Percentiles rank a stretch among this genome's conserved stretches.
Evolutionary conservation across 139 green algal genomes (phyloP).

Genomic region (Chlamydomonas urium): DNA sequence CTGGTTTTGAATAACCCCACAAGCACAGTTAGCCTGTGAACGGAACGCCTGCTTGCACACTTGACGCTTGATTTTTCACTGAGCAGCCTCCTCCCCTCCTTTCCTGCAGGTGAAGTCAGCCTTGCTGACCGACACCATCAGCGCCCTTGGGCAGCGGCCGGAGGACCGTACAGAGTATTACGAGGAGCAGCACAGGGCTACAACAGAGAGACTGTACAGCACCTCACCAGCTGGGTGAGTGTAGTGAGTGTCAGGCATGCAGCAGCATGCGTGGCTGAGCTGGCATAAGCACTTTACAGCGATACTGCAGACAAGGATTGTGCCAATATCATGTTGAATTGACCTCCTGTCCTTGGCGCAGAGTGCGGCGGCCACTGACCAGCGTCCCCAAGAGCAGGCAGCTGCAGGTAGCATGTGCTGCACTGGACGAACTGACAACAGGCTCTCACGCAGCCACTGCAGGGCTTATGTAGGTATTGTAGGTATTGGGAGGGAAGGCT

Average conservation of each 20-base stretch:
- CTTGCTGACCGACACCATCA: slow-evolving; percentile 2
- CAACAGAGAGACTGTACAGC: slow-evolving; percentile 27
- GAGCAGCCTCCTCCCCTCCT: too few species aligned
- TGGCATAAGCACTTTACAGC: too few species aligned
- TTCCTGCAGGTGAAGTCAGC: background rate
- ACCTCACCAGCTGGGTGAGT: background rate
- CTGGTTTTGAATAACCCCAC: too few species aligned
- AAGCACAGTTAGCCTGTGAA: too few species aligned
- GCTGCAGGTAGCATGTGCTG: slow-evolving; percentile 15
- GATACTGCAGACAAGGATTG: too few species aligned
- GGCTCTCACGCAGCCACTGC: background rate
- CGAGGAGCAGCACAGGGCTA: slow-evolving; percentile 15
- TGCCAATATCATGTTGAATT: too few species aligned
- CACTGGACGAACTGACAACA: slow-evolving; percentile 20
- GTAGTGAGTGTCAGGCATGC: too few species aligned
- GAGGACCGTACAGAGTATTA: background rate
- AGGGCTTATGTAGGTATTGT: background rate
- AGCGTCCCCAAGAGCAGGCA: slow-evolving; percentile 16
- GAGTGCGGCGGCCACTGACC: slow-evolving; percentile 16
- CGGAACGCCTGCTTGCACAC: too few species aligned
- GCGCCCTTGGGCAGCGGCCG: background rate
- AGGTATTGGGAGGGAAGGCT: too few species aligned
- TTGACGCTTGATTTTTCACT: too few species aligned
- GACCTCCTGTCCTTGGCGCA: too few species aligned
- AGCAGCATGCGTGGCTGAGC: too few species aligned